phyloP scores from a whole-genome alignment of 2,329 filamentous ascomycete species.

The Exophiala lecanii-corni region DNA sequence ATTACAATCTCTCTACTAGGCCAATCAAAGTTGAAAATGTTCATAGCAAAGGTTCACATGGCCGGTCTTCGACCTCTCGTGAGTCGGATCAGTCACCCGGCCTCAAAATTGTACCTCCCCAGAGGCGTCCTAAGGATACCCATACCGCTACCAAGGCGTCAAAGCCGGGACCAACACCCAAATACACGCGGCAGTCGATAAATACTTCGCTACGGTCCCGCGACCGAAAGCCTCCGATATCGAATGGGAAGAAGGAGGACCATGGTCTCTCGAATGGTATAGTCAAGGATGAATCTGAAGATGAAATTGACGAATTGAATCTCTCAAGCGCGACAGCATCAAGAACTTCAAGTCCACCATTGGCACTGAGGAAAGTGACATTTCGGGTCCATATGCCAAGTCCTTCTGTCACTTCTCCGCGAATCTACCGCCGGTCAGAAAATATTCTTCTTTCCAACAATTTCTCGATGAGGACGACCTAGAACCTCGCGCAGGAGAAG shows the following conservation, averaged over 20 bases:
- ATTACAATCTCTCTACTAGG: constrained; percentile 31
- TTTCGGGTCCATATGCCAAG: constrained; percentile 51
- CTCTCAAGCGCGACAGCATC: constrained; percentile 4
- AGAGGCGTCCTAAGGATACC: neutral
- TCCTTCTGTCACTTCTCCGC: constrained; percentile 49
- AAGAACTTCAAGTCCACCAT: constrained; percentile 10
- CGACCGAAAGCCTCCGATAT: constrained; percentile 1
- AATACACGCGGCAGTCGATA: constrained; percentile 3
- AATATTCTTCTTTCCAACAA: constrained; percentile 55
- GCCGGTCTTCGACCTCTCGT: constrained; percentile 1
- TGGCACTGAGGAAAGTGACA: constrained; percentile 33
- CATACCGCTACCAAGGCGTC: neutral
- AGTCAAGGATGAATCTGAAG: constrained; percentile 10
- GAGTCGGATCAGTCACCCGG: neutral
- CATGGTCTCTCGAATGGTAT: constrained; percentile 7
- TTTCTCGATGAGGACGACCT: constrained; percentile 55
- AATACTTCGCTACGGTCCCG: neutral
- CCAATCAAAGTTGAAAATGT: constrained; percentile 21
- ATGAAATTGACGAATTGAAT: constrained; percentile 7
- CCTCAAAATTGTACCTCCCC: neutral
- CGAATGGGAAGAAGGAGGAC: constrained; percentile 9
- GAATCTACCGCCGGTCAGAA: constrained; percentile 43
- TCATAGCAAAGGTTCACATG: constrained; percentile 12
- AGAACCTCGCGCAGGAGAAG: constrained; percentile 40
- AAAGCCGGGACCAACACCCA: neutral